phyloP scores from a whole-genome alignment of 768 basidiomycete species.

The Gymnopilus dilepis region DNA sequence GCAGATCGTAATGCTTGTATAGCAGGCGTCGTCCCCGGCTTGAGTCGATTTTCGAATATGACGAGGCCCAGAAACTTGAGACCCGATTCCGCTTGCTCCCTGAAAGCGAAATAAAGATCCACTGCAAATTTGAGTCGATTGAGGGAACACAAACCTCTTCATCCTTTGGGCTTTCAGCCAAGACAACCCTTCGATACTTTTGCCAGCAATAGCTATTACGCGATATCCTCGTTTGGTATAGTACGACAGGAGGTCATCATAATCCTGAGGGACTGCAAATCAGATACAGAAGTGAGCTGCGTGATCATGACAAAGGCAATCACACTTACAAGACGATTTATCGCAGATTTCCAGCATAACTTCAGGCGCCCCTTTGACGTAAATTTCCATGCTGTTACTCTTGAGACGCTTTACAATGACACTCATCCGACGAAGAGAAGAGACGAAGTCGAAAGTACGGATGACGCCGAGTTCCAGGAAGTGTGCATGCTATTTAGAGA shows the following conservation, averaged over 20 bases:
- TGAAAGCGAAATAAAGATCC: conserved; percentile 35
- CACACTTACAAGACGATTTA: conserved; percentile 79
- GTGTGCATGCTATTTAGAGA: conserved; percentile 76
- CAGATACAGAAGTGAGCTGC: conserved; percentile 7
- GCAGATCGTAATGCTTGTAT: conserved; percentile 89
- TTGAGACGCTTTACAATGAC: conserved; percentile 96
- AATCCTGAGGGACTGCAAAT: conserved; percentile 87
- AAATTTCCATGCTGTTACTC: conserved; percentile 95
- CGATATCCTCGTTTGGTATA: conserved; percentile 97
- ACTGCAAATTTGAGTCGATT: not conserved
- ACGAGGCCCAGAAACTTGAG: conserved; percentile 92
- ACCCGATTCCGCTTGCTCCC: conserved; percentile 92
- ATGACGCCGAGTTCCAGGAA: conserved; percentile 98
- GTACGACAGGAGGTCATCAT: conserved; percentile 94
- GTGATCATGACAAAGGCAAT: not conserved
- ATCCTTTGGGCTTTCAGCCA: conserved; percentile 98
- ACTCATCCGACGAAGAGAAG: conserved; percentile 92
- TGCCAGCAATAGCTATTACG: conserved; percentile 97
- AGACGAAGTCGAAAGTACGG: conserved; percentile 95
- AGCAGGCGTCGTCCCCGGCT: conserved; percentile 87
- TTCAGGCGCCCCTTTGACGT: conserved; percentile 99
- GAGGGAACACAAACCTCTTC: conserved; percentile 68
- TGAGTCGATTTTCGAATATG: conserved; percentile 98
- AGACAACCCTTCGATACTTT: conserved; percentile 89
- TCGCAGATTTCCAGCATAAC: conserved; percentile 97